Evolutionary conservation across 2,329 filamentous ascomycete genomes (phyloP).

Genomic region (Chalaropsis thielavioides): DNA sequence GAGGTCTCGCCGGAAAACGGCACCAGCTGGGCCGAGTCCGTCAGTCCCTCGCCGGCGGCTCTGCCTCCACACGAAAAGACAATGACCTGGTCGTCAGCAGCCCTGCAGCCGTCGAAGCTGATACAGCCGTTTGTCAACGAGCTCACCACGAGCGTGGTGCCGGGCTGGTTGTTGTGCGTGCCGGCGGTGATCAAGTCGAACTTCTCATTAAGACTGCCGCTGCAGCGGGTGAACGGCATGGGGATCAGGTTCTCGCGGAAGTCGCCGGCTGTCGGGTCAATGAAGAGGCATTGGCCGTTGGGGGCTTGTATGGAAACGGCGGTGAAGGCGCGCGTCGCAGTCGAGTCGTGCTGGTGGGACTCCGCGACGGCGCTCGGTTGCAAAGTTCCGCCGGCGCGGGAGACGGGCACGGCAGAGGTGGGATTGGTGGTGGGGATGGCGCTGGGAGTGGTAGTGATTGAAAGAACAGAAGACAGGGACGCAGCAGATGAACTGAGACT

Average conservation of each 20-base stretch:
- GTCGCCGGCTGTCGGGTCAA: constrained; percentile 38
- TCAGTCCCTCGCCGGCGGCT: constrained; percentile 34
- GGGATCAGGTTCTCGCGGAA: constrained; percentile 41
- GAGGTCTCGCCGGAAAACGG: constrained; percentile 30
- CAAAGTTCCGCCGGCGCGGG: constrained; percentile 35
- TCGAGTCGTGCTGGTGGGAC: constrained; percentile 33
- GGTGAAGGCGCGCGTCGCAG: constrained; percentile 33
- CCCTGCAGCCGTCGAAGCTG: constrained; percentile 33
- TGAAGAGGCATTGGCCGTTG: constrained; percentile 36
- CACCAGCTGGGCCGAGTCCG: constrained; percentile 35
- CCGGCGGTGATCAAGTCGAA: constrained; percentile 38
- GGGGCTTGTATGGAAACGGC: constrained; percentile 33
- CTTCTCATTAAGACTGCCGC: constrained; percentile 32
- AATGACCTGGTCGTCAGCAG: constrained; percentile 32
- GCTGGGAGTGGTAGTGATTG: constrained; percentile 9
- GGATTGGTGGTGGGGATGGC: constrained; percentile 27
- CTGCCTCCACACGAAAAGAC: constrained; percentile 40
- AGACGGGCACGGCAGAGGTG: constrained; percentile 33
- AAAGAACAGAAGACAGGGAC: background rate
- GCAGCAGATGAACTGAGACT: background rate
- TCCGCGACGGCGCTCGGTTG: constrained; percentile 36
- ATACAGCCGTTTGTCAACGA: constrained; percentile 38
- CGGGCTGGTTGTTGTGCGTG: constrained; percentile 33
- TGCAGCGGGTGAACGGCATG: constrained; percentile 32
- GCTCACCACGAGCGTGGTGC: constrained; percentile 34